These are phyloP conservation scores for Akanthomyces muscarius DNA, from an alignment of 2,329 filamentous ascomycete species.

Conservation along the genomic window DNA sequence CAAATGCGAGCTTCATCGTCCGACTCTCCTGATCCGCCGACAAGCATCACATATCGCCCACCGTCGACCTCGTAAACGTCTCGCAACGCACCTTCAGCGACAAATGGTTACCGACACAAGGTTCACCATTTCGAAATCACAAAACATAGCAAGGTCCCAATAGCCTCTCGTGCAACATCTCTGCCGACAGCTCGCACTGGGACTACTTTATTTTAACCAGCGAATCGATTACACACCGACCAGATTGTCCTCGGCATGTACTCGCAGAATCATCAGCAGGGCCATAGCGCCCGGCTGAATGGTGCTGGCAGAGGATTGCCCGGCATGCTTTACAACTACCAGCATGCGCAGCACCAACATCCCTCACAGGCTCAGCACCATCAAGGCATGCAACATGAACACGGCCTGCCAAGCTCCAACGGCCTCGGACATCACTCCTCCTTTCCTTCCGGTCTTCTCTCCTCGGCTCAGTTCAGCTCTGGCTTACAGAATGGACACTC, in stretches of 20 bases:
- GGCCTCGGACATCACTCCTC: conserved; percentile 44
- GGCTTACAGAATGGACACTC: conserved; percentile 56
- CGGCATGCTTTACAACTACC: conserved; percentile 66
- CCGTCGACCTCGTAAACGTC: conserved; percentile 15
- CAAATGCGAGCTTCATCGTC: conserved; percentile 34
- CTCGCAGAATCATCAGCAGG: conserved; percentile 66
- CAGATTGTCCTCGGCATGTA: conserved; percentile 55
- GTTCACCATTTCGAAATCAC: conserved; percentile 18
- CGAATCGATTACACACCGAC: background rate
- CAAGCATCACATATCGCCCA: conserved; percentile 24
- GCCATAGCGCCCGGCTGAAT: conserved; percentile 73
- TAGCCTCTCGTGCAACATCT: conserved; percentile 22
- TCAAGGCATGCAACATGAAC: conserved; percentile 56
- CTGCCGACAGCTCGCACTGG: conserved; percentile 23
- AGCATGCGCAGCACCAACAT: conserved; percentile 58
- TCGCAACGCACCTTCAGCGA: conserved; percentile 16
- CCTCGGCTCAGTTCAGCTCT: conserved; percentile 57
- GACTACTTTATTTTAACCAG: conserved; percentile 2
- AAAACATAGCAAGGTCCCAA: conserved; percentile 10
- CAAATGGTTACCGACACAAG: conserved; percentile 25
- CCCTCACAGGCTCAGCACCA: conserved; percentile 63
- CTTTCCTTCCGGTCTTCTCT: conserved; percentile 45
- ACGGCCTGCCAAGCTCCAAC: conserved; percentile 51
- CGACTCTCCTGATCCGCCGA: conserved; percentile 31
- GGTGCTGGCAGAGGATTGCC: conserved; percentile 53